Evolutionary conservation across 352 stramenopile species (phyloP).

Genomic region (Globisporangium irregulare): DNA sequence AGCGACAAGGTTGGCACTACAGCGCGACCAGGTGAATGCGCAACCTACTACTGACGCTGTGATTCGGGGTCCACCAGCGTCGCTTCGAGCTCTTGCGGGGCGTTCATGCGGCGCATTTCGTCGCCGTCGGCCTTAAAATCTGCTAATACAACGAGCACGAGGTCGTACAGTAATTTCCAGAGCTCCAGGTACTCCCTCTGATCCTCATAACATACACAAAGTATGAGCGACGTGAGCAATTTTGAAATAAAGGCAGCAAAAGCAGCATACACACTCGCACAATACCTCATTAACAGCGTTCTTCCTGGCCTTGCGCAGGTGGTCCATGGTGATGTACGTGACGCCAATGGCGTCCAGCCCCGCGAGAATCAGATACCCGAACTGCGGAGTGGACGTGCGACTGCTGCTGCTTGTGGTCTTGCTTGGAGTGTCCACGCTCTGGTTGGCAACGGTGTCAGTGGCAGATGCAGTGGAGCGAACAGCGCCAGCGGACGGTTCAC

Average conservation of each 20-base stretch:
- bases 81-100: constrained; percentile 15
- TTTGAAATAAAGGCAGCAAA: not conserved
- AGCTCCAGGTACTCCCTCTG: constrained; percentile 45
- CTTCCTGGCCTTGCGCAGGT: constrained; percentile 65
- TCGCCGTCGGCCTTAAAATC: constrained; percentile 52
- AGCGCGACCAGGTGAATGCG: not conserved
- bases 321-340: constrained; percentile 47
- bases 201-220: not conserved
- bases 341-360: constrained; percentile 46
- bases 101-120: constrained; percentile 34
- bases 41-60: constrained; percentile 16
- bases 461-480: not conserved
- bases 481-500: not conserved
- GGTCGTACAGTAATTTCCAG: constrained; percentile 63
- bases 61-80: constrained; percentile 22
- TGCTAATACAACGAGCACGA: constrained; percentile 56
- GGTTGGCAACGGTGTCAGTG: not conserved
- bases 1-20: not conserved
- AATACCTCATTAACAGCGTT: constrained; percentile 29
- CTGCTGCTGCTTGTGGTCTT: not conserved
- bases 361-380: constrained; percentile 37
- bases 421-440: not conserved
- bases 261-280: not conserved
- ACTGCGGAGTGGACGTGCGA: constrained; percentile 27
- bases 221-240: not conserved